Percentiles rank a stretch among this genome's conserved stretches.
Conservation (phyloP, 75 land plant species). For the Pinus albicaulis region DNA sequence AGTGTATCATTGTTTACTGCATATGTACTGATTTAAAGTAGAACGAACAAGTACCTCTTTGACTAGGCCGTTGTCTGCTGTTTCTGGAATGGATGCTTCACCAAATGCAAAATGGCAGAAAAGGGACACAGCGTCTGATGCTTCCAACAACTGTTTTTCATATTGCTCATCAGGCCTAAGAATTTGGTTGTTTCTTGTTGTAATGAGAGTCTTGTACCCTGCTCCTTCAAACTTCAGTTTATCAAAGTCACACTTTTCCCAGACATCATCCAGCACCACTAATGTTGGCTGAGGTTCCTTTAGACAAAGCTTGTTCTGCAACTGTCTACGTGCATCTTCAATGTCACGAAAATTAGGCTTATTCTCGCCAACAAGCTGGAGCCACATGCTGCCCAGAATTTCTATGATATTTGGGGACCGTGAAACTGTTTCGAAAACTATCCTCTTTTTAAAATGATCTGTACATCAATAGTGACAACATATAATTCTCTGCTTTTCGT, state of each 20-base stretch:
- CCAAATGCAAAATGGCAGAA: conserved; percentile 50
- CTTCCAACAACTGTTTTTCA: conserved; percentile 42
- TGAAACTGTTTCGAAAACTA: conserved; percentile 59
- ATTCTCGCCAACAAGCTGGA: not conserved
- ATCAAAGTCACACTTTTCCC: conserved; percentile 39
- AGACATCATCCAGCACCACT: conserved; percentile 58
- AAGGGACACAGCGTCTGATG: conserved; percentile 43
- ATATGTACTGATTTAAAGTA: no score
- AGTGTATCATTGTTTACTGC: no score
- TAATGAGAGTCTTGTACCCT: conserved; percentile 42
- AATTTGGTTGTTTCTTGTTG: conserved; percentile 29
- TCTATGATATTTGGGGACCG: conserved; percentile 36
- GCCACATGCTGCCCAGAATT: conserved; percentile 22
- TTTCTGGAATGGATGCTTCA: conserved; percentile 22
- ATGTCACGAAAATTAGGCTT: not conserved
- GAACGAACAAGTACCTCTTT: conserved; percentile 28
- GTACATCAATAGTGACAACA: not conserved
- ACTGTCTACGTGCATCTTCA: conserved; percentile 3
- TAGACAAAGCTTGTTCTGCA: not conserved
- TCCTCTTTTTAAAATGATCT: conserved; percentile 38
- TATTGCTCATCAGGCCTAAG: conserved; percentile 14
- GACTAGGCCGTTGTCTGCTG: conserved; percentile 29
- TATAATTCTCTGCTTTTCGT: no score
- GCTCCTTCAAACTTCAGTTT: conserved; percentile 28
- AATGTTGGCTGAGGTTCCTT: conserved; percentile 8